Evolutionary conservation across 179 eudicot genomes (phyloP).

Genomic region (Spergularia azorica): DNA sequence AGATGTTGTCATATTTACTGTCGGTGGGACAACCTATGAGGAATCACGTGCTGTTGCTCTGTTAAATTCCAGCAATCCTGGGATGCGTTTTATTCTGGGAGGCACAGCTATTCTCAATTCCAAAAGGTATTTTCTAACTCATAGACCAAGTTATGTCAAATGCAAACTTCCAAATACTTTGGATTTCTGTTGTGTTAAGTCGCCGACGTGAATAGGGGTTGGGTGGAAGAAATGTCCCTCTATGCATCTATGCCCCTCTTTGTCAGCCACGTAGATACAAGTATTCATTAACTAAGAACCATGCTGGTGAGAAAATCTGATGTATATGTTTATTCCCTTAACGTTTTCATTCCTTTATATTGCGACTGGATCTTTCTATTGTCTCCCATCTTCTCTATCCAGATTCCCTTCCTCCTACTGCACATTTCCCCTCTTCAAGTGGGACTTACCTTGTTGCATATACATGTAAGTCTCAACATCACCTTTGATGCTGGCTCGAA

Average conservation of each 20-base stretch:
- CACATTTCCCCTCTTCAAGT: neutral
- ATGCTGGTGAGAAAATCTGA: neutral
- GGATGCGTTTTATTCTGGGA: constrained; percentile 80
- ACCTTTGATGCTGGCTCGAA: neutral
- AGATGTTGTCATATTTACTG: constrained; percentile 77
- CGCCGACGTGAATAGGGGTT: no score
- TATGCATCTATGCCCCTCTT: neutral
- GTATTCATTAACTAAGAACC: neutral
- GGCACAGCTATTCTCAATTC: constrained; percentile 81
- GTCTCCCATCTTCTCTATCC: neutral
- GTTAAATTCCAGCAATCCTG: constrained; percentile 73
- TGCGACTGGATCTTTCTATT: neutral
- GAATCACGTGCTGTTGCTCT: constrained; percentile 81
- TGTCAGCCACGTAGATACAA: neutral
- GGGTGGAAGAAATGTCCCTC: neutral
- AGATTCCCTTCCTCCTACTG: neutral
- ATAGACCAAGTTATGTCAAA: neutral
- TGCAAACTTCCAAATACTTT: no score
- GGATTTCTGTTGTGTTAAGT: no score
- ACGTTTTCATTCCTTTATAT: neutral
- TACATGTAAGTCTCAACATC: neutral
- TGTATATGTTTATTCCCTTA: neutral
- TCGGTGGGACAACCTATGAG: constrained; percentile 93
- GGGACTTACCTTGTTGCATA: neutral
- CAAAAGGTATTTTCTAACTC: constrained; percentile 49